phyloP scores from a whole-genome alignment of 345 rosid genomes.

The Passiflora organensis region DNA sequence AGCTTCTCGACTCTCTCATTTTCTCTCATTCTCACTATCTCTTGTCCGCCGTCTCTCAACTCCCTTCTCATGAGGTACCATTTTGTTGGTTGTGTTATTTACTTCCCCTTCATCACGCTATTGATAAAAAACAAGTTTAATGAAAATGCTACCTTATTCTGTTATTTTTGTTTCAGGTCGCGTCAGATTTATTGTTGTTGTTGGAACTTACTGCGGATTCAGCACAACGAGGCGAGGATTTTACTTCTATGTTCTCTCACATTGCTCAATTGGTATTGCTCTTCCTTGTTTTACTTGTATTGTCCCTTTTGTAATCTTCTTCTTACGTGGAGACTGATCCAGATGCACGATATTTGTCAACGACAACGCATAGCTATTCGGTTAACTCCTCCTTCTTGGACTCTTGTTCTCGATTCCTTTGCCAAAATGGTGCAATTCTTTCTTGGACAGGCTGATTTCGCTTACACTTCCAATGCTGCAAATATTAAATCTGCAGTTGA shows the following conservation, averaged over 20 bases:
- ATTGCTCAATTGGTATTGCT: slow-evolving; percentile 53
- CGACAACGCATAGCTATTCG: slow-evolving; percentile 46
- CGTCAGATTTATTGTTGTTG: slow-evolving; percentile 67
- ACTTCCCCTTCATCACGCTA: neutral
- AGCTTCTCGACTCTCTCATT: slow-evolving; percentile 53
- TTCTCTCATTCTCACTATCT: slow-evolving; percentile 58
- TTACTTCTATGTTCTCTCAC: slow-evolving; percentile 29
- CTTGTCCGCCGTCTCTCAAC: slow-evolving; percentile 55
- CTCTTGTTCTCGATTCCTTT: slow-evolving; percentile 45
- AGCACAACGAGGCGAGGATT: slow-evolving; percentile 27
- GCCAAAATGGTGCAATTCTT: slow-evolving; percentile 44
- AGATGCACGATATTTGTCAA: slow-evolving; percentile 53
- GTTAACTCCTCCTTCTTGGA: slow-evolving; percentile 49
- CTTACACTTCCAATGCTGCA: slow-evolving; percentile 29
- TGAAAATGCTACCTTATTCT: neutral
- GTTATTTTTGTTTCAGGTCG: slow-evolving; percentile 28
- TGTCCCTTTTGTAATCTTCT: too few species aligned
- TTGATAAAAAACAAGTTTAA: neutral
- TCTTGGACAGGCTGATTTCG: slow-evolving; percentile 35
- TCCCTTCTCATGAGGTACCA: slow-evolving; percentile 69
- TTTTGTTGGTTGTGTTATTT: neutral
- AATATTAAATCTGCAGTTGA: slow-evolving; percentile 43
- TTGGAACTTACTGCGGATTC: slow-evolving; percentile 55
- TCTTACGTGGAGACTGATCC: too few species aligned
- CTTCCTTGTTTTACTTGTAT: neutral